Percentiles rank a stretch among this genome's conserved stretches.
Conservation (phyloP, 1,284 basidiomycete species). For the Cryptococcus floricola region DNA sequence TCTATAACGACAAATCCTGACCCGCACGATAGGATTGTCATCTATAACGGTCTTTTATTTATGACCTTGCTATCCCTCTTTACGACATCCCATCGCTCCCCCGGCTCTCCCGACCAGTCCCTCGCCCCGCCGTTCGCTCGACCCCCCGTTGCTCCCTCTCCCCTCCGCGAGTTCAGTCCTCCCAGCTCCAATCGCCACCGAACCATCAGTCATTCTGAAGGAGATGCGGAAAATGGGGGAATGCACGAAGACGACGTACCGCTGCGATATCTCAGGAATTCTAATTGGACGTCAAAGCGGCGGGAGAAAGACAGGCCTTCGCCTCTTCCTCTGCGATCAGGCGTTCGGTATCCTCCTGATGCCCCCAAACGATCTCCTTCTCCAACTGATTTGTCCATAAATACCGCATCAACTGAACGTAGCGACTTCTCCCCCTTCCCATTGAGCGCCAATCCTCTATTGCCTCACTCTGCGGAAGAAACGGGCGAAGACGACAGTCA, state of each 20-base stretch:
- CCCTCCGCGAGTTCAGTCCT: not conserved
- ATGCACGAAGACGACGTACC: conserved; percentile 32
- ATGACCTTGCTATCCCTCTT: conserved; percentile 28
- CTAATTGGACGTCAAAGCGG: conserved; percentile 23
- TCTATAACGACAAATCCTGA: not conserved
- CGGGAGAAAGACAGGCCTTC: conserved; percentile 23
- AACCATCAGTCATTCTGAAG: not conserved
- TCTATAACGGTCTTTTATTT: conserved; percentile 24
- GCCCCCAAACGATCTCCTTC: not conserved
- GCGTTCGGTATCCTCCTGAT: too few relatives aligned
- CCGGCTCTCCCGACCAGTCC: conserved; percentile 27
- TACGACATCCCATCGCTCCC: conserved; percentile 18
- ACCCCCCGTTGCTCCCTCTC: not conserved
- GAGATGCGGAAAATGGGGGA: not conserved
- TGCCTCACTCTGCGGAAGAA: conserved; percentile 14
- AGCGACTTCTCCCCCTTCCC: conserved; percentile 27
- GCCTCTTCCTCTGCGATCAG: conserved; percentile 18
- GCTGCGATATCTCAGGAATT: conserved; percentile 24
- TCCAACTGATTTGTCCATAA: not conserved
- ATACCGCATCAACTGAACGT: not conserved
- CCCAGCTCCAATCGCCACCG: not conserved
- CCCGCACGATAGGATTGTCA: conserved; percentile 14
- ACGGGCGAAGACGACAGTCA: conserved; percentile 22
- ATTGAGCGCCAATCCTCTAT: conserved; percentile 21
- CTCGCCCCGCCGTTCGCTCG: conserved; percentile 16